A percentile compares a stretch with the other conserved stretches of the same genome.
These are phyloP conservation scores for Ramaria rubella DNA, from an alignment of 768 basidiomycete species.

Conservation along the genomic window DNA sequence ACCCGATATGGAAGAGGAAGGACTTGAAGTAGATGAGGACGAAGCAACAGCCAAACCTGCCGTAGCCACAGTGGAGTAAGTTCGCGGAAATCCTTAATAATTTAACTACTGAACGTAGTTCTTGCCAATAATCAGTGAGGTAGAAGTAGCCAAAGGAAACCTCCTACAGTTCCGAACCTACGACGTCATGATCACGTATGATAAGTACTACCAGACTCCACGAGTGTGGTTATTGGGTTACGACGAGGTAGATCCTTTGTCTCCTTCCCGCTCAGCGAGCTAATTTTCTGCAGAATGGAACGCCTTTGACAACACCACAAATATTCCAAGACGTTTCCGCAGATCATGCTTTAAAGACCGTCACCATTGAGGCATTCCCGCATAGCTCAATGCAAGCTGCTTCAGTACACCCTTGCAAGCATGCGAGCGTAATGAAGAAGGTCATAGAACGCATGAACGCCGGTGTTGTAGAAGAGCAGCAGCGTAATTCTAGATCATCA, in stretches of 20 bases:
- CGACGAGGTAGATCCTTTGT: conserved; percentile 64
- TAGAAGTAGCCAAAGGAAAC: conserved; percentile 69
- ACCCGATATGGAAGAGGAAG: conserved; percentile 98
- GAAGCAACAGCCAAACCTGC: conserved; percentile 69
- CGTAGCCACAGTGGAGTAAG: conserved; percentile 41
- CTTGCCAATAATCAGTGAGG: conserved; percentile 35
- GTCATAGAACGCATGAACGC: conserved; percentile 98
- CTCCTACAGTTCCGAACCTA: conserved; percentile 95
- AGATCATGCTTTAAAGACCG: conserved; percentile 97
- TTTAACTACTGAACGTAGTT: conserved; percentile 7
- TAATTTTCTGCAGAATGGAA: conserved; percentile 60
- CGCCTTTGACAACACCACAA: conserved; percentile 78
- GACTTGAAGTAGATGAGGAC: conserved; percentile 79
- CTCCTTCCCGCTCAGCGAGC: not conserved
- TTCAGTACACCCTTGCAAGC: conserved; percentile 97
- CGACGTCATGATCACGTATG: conserved; percentile 99
- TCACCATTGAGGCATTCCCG: conserved; percentile 98
- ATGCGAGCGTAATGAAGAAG: conserved; percentile 99
- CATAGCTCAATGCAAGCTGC: conserved; percentile 86
- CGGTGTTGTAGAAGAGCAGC: conserved; percentile 75
- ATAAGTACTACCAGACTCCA: conserved; percentile 99
- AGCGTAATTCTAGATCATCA: conserved; percentile 39
- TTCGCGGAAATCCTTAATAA: conserved; percentile 6
- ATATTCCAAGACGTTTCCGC: conserved; percentile 97
- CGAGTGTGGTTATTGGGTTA: conserved; percentile 97